A percentile compares a stretch with the other conserved stretches of the same genome.
These are phyloP conservation scores for Monosporascus sp. DNA, from an alignment of 2,329 filamentous ascomycete species.

Conservation along the genomic window DNA sequence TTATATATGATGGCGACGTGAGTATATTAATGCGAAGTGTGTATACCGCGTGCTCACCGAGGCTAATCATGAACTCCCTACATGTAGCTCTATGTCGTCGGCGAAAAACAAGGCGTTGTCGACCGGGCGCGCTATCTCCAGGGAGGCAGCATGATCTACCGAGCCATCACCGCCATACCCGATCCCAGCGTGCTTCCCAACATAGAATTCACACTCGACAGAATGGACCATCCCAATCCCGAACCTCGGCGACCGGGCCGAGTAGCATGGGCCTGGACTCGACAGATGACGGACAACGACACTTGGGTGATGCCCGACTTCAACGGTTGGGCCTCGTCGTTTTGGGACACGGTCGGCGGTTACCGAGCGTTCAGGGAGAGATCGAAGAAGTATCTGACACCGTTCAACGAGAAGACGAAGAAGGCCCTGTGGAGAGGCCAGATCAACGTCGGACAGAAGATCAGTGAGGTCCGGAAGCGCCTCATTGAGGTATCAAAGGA, in stretches of 20 bases:
- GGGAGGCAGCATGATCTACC: constrained; percentile 41
- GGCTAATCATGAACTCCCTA: background rate
- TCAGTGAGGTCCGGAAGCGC: constrained; percentile 1
- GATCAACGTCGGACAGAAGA: constrained; percentile 3
- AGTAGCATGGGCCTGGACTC: constrained; percentile 39
- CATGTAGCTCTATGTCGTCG: constrained; percentile 1
- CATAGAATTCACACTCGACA: constrained; percentile 43
- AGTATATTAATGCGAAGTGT: background rate
- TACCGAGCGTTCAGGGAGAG: constrained; percentile 34
- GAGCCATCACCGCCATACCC: constrained; percentile 38
- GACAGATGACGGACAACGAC: constrained; percentile 30
- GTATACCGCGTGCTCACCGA: background rate
- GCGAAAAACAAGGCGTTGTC: constrained; percentile 4
- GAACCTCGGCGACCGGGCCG: constrained; percentile 12
- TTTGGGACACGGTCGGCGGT: constrained; percentile 35
- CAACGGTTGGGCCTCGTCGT: constrained; percentile 49
- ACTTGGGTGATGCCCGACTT: constrained; percentile 51
- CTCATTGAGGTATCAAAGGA: constrained; percentile 1
- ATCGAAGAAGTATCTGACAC: constrained; percentile 1
- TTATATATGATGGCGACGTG: constrained; percentile 27
- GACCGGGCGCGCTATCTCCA: constrained; percentile 7
- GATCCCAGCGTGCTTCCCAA: constrained; percentile 35
- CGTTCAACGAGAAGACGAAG: constrained; percentile 4
- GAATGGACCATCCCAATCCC: constrained; percentile 36
- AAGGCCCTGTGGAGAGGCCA: constrained; percentile 5